Base-by-base conservation (phyloP, 192 early-diverging fungal species). In the Diversispora eburnea region DNA sequence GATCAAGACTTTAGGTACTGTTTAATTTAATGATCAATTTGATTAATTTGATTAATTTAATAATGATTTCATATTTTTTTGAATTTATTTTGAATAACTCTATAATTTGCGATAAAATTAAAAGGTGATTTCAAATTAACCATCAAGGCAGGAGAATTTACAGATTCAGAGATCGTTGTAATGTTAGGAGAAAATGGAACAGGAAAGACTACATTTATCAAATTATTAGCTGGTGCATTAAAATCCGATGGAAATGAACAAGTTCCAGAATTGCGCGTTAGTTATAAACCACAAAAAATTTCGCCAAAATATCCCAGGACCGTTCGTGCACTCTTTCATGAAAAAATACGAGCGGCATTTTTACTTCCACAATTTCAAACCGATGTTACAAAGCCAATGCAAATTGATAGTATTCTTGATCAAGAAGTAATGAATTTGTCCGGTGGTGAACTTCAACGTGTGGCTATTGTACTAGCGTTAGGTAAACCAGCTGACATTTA, bases 371-470 rank as follows among this genome's bases (percentile, higher is more conserved):
- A 97, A 80, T 98, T 98, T 92, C 90, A 96, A 80, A 92, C 94
- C 6, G 94, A 98, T 79, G 97, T 98, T 41, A 84, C 94, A 63
- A 97, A 97, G 86, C 97, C 97, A 13, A 79, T 98, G 77, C 84
- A 90, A 67, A 94, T 97, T 74, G 97, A 98, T 41, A 87, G 84
- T 77, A 92, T 98, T 76, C 88, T 98, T 70, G 96, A 98, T 82
- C 91, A 97, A 77, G 86, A 91, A 55, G 93, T 95, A 22, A 75
- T 77, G 75, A 84, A 88, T 66, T 86, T 98, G 77, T 98, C 97
- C 70, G 97, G 95, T 83, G 95, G 95, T 90, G 95, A 98, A 88
- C 88, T 98, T 91, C 97, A 98, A 86, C 95, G 97, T 85, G 97
- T 98, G 46, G 95, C 97, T 68, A 91, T 98, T 76, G 91, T 93